phyloP scores from a whole-genome alignment of 139 green algal species.

The Mesotaenium endlicherianum region DNA sequence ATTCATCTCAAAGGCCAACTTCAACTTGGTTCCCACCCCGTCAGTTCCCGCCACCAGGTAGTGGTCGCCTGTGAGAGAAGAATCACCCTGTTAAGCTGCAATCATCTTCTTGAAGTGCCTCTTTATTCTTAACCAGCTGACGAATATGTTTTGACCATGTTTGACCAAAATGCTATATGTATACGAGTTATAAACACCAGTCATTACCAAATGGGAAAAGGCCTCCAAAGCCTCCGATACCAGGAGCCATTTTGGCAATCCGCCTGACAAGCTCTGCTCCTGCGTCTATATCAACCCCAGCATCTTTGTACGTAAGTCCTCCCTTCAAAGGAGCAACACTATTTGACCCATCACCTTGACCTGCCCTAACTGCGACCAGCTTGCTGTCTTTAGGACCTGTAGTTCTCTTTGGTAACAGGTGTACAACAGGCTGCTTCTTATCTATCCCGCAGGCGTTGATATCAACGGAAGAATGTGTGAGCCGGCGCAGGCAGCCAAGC shows the following conservation, averaged over 20 bases:
- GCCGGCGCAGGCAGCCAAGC: no score
- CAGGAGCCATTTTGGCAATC: slow-evolving; percentile 88
- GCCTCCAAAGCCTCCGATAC: slow-evolving; percentile 92
- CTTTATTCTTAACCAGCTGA: no score
- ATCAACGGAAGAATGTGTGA: no score
- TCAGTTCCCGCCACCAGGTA: slow-evolving; percentile 96
- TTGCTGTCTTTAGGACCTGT: no score
- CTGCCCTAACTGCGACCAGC: no score
- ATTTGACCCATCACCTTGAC: no score
- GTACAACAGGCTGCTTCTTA: no score
- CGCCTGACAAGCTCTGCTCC: slow-evolving; percentile 90
- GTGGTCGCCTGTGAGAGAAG: slow-evolving; percentile 62
- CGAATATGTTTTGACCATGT: neutral
- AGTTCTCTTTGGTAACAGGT: no score
- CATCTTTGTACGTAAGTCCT: slow-evolving; percentile 65
- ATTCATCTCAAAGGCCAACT: slow-evolving; percentile 93
- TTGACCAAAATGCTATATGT: neutral
- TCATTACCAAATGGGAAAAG: slow-evolving; percentile 88
- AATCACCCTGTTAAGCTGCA: neutral
- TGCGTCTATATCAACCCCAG: slow-evolving; percentile 96
- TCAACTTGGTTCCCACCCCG: slow-evolving; percentile 97
- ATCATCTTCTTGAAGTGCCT: no score
- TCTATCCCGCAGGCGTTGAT: no score
- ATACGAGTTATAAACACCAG: neutral
- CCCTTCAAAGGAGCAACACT: no score